Conservation (phyloP, 306 rosid species). For the Prosopis cineraria region DNA sequence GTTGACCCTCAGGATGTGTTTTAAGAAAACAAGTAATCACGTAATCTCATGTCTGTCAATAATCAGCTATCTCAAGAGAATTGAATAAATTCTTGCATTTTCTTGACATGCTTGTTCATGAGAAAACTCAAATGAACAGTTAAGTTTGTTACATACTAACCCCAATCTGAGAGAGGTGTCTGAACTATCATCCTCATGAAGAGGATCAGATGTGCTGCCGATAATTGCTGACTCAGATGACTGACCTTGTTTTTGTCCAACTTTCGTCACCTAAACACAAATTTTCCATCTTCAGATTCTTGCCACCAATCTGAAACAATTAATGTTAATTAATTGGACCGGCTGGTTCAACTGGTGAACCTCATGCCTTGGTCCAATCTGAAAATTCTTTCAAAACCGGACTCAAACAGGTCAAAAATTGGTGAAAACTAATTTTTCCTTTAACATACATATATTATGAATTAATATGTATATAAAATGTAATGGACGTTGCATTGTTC, state of each 20-base stretch:
- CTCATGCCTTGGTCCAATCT: not conserved
- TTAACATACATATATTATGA: not conserved
- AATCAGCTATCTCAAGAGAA: not conserved
- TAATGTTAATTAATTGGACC: not conserved
- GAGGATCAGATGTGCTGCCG: not conserved
- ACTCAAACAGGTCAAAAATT: not conserved
- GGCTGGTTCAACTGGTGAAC: not conserved
- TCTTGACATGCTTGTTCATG: not conserved
- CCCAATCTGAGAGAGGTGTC: conserved; percentile 13
- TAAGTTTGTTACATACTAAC: no score
- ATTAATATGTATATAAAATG: no score
- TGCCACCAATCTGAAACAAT: not conserved
- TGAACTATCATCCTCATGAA: not conserved
- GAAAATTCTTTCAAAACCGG: not conserved
- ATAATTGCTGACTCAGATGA: conserved; percentile 6
- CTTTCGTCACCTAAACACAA: not conserved
- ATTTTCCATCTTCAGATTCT: not conserved
- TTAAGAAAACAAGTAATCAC: not conserved
- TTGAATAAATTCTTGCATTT: not conserved
- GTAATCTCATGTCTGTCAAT: not conserved
- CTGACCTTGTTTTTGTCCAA: not conserved
- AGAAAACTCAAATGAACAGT: no score
- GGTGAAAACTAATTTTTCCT: not conserved
- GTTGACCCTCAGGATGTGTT: no score
- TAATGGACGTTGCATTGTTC: no score